Evolutionary conservation across 306 rosid species (phyloP).

Genomic region (Geum urbanum): DNA sequence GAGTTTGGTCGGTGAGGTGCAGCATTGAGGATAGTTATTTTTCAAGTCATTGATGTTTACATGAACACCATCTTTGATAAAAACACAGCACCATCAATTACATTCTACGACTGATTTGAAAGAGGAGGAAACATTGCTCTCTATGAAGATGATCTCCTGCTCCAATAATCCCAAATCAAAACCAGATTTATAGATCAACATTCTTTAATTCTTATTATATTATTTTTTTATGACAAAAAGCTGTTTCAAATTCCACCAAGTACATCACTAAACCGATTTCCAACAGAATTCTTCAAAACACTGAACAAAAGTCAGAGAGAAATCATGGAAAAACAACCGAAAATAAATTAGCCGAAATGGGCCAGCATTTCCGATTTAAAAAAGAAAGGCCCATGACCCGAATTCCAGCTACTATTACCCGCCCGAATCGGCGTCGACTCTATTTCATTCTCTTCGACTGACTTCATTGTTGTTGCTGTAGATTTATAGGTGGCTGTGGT

Average conservation of each 20-base stretch:
- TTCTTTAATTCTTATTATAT: no score
- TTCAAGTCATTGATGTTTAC: background rate
- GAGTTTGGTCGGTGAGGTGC: conserved; percentile 20
- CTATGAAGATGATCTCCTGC: no score
- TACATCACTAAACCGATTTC: no score
- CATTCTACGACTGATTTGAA: background rate
- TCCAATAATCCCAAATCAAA: no score
- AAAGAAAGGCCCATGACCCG: background rate
- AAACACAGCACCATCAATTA: no score
- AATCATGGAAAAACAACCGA: background rate
- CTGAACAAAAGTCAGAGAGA: no score
- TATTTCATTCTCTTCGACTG: background rate
- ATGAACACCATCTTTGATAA: background rate
- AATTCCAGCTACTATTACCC: background rate
- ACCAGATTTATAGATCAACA: no score
- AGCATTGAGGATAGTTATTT: conserved; percentile 14
- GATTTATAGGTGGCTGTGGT: no score
- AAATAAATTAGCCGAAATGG: background rate
- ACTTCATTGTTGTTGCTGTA: background rate
- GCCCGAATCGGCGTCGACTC: background rate
- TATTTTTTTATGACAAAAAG: no score
- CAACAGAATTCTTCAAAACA: no score
- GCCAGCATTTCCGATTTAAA: background rate
- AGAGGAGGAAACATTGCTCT: background rate
- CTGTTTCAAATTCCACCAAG: no score